Conservation (phyloP, 805 yeast species). For the Candida dajiaensis region DNA sequence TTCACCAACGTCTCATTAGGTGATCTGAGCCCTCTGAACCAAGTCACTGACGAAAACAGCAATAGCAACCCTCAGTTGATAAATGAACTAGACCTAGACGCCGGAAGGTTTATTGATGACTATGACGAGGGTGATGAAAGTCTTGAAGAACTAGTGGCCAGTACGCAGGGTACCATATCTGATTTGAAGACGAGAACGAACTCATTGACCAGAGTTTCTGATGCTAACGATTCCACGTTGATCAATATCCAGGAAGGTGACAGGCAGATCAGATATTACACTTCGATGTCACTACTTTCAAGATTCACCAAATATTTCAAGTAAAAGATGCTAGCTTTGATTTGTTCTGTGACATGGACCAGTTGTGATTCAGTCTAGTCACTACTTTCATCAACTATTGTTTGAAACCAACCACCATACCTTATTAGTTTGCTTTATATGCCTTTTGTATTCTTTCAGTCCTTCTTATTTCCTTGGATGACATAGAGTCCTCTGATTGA, state of each 20-base stretch:
- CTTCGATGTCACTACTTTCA: conserved; percentile 21
- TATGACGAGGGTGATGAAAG: conserved; percentile 11
- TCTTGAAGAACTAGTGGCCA: conserved; percentile 13
- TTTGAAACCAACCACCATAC: not conserved
- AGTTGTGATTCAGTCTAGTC: not conserved
- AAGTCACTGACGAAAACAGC: not conserved
- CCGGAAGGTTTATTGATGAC: conserved; percentile 1
- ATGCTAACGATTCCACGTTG: conserved; percentile 1
- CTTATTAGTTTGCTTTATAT: not conserved
- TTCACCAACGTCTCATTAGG: conserved; percentile 20
- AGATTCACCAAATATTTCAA: conserved; percentile 22
- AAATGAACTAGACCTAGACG: not conserved
- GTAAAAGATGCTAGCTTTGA: not conserved
- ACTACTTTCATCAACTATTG: not conserved
- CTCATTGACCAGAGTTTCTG: not conserved
- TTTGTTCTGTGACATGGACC: not conserved
- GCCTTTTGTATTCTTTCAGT: not conserved
- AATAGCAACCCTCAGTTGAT: not conserved
- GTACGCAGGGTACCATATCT: conserved; percentile 17
- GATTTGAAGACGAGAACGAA: conserved; percentile 2
- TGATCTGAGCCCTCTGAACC: conserved; percentile 14
- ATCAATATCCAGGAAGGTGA: conserved; percentile 15
- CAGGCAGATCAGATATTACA: conserved; percentile 15
- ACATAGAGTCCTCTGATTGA: not conserved
- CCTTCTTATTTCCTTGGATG: not conserved